Base-by-base conservation (phyloP, 768 basidiomycete species). In the Chalciporus pseudorubinellus region DNA sequence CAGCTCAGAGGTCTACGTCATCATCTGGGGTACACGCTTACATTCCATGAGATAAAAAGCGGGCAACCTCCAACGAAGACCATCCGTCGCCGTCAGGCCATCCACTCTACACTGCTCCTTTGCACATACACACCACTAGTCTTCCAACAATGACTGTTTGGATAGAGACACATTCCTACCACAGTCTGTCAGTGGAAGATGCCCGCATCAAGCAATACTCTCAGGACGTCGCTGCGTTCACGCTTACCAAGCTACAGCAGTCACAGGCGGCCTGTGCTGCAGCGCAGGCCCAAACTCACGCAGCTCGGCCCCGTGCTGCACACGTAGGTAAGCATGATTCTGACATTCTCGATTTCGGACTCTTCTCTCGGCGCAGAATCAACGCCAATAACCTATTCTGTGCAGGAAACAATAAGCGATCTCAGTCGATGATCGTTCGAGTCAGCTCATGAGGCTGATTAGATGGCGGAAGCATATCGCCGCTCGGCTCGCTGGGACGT, bases 141-240 rank as follows among this genome's bases (percentile, higher is more conserved):
- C 34, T 6, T 36, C 14, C 10, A 4, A 16, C 34, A 36, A 36
- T 36, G 34, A n/a, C 34, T 16, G 16, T 36, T 48, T 34, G 33
- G 39, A 16, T 26, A 7, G n/a, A 28, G 8, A 22, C 33, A 22
- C 2, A n/a, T 16, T 24, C 20, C 5, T 36, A n/a, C 20, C 33
- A 14, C 31, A 14, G 31, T 31, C 5, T 63, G n/a, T n/a, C n/a
- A n/a, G n/a, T n/a, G 9, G 65, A 70, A 39, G 43, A 51, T 13
- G 70, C 68, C 21, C 72, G 69, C 21, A 66, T 69, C 29, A 63
- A 65, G 41, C 70, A 65, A 20, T 80, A 78, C 63, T 76, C 78
- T 18, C 71, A 75, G 54, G 71, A 77, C 44, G 71, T 82, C 42
- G 74, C 75, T 41, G 71, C 68, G 6, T 77, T 80, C 59, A 81